These are phyloP conservation scores for Kingdonia uniflora DNA, from an alignment of 164 flowering plant genomes.

Conservation along the genomic window DNA sequence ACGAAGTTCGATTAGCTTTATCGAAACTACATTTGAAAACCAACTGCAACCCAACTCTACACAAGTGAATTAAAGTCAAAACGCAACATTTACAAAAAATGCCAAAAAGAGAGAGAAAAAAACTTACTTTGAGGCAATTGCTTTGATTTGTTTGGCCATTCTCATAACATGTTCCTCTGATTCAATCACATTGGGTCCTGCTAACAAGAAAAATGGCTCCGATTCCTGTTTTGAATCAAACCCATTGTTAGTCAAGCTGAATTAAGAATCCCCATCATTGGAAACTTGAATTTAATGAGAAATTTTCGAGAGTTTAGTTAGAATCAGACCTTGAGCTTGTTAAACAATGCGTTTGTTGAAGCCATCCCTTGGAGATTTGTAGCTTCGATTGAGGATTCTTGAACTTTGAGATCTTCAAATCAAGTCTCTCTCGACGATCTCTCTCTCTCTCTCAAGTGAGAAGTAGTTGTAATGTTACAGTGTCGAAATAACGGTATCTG, in stretches of 20 bases:
- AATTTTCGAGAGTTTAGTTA: not conserved
- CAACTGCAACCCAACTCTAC: slow-evolving; percentile 68
- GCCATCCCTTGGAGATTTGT: not conserved
- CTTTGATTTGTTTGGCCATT: slow-evolving; percentile 75
- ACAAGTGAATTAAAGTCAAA: not conserved
- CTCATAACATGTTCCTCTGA: slow-evolving; percentile 80
- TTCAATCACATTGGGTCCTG: slow-evolving; percentile 98
- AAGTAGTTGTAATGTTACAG: too few relatives aligned
- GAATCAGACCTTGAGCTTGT: slow-evolving; percentile 1
- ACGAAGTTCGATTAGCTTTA: slow-evolving; percentile 95
- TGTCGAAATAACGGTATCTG: too few relatives aligned
- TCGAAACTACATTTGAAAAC: slow-evolving; percentile 97
- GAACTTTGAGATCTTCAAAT: too few relatives aligned
- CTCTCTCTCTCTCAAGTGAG: too few relatives aligned
- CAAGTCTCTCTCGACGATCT: too few relatives aligned
- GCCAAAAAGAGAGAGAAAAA: not conserved
- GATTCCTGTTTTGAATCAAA: slow-evolving; percentile 35
- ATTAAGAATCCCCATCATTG: not conserved
- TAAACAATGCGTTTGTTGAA: not conserved
- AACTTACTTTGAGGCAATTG: slow-evolving; percentile 55
- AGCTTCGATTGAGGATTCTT: too few relatives aligned
- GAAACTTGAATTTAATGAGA: too few relatives aligned
- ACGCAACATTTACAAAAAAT: too few relatives aligned
- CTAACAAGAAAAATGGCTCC: slow-evolving; percentile 82
- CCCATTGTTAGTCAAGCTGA: not conserved